A percentile compares a stretch with the other conserved stretches of the same genome.
phyloP scores from a whole-genome alignment of 345 rosid species.

The Linum tenue region DNA sequence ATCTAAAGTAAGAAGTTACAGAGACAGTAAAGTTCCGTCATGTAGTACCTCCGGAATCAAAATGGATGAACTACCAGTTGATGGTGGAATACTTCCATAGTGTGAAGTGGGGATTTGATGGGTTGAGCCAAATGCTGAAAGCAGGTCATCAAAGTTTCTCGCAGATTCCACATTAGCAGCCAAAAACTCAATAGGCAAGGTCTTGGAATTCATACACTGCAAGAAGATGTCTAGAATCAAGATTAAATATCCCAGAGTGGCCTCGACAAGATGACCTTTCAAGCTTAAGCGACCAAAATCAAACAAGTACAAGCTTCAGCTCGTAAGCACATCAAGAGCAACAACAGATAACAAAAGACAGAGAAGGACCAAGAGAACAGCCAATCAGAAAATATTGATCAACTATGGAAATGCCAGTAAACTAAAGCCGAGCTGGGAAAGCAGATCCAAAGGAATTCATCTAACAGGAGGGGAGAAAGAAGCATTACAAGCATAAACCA shows the following conservation, averaged over 20 bases:
- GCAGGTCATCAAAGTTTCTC: slow-evolving; percentile 11
- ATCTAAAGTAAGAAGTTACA: not conserved
- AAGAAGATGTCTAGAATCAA: slow-evolving; percentile 9
- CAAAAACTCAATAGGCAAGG: slow-evolving; percentile 18
- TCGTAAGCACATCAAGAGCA: no score
- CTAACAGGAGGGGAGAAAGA: not conserved
- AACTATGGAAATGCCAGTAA: not conserved
- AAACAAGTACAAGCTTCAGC: not conserved
- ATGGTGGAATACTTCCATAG: slow-evolving; percentile 19
- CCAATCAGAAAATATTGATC: no score
- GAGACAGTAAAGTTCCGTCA: not conserved
- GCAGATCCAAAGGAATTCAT: not conserved
- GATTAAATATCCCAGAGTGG: not conserved
- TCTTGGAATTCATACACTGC: slow-evolving; percentile 19
- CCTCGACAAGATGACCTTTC: not conserved
- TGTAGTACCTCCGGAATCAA: slow-evolving; percentile 32
- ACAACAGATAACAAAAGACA: no score
- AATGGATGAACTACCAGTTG: slow-evolving; percentile 7
- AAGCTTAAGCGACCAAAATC: not conserved
- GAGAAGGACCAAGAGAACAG: no score
- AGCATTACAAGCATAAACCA: not conserved
- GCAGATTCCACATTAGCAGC: slow-evolving; percentile 17
- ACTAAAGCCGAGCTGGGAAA: not conserved
- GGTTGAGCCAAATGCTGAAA: slow-evolving; percentile 12
- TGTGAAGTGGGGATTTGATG: slow-evolving; percentile 18